Conservation (phyloP, 2,329 filamentous ascomycete genomes). For the Epichloe baconii region DNA sequence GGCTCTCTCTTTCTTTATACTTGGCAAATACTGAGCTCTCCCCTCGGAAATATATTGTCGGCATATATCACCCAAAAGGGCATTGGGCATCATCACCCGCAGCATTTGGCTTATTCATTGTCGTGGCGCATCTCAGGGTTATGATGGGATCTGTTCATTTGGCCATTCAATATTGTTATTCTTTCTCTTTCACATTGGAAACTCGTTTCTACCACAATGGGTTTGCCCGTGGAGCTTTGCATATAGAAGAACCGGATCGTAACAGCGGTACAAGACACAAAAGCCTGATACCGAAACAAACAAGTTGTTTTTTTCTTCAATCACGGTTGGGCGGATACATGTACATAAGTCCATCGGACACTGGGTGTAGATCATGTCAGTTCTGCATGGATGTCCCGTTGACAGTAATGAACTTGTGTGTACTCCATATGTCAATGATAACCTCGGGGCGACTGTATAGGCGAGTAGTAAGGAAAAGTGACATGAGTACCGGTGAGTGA, state of each 20-base stretch:
- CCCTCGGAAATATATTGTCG: neutral
- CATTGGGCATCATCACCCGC: constrained; percentile 1
- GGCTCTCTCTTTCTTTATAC: no score
- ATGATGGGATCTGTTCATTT: constrained; percentile 2
- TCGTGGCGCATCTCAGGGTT: constrained; percentile 5
- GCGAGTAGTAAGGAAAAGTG: no score
- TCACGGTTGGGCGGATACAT: constrained; percentile 12
- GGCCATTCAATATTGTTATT: constrained; percentile 11
- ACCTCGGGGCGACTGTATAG: neutral
- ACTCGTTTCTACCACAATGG: constrained; percentile 10
- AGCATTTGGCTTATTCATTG: constrained; percentile 9
- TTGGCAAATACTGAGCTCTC: neutral
- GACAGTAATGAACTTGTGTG: neutral
- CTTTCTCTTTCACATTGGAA: constrained; percentile 13
- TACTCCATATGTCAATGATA: neutral
- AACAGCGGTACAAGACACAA: constrained; percentile 9
- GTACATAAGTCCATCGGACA: constrained; percentile 18
- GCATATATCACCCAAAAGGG: neutral
- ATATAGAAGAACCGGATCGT: constrained; percentile 22
- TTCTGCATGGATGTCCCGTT: constrained; percentile 8
- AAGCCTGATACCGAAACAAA: constrained; percentile 15
- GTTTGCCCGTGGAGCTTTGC: constrained; percentile 17
- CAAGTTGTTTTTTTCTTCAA: constrained; percentile 3
- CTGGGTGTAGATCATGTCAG: constrained; percentile 9
- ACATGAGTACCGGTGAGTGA: no score